These are phyloP conservation scores for Sporisorium exsertum DNA, from an alignment of 1,284 basidiomycete genomes.

Conservation along the genomic window DNA sequence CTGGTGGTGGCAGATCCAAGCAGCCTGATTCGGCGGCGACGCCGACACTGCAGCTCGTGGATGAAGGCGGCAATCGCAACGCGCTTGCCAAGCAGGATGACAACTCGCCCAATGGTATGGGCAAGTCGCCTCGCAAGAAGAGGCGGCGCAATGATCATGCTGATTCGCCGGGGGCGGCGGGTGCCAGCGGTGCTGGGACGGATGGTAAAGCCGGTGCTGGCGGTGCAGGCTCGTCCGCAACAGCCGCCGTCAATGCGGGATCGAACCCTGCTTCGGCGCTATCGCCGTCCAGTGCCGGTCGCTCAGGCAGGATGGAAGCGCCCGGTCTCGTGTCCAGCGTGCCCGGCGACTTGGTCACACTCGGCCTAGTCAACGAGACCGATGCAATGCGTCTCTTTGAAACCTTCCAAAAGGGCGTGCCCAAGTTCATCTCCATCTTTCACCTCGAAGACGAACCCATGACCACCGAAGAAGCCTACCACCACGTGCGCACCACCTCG, in stretches of 20 bases:
- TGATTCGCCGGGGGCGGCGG: conserved; percentile 14
- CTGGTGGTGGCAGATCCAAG: not conserved
- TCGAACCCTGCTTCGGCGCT: conserved; percentile 9
- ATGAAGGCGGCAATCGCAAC: conserved; percentile 31
- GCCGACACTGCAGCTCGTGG: conserved; percentile 26
- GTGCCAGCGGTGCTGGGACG: not conserved
- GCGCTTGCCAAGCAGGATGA: conserved; percentile 13
- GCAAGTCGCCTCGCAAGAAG: conserved; percentile 29
- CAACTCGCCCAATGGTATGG: conserved; percentile 2
- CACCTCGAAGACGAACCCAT: conserved; percentile 92
- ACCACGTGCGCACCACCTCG: conserved; percentile 80
- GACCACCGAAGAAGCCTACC: conserved; percentile 79
- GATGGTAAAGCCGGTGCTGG: conserved; percentile 16
- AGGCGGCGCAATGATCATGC: conserved; percentile 19
- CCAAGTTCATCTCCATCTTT: conserved; percentile 92
- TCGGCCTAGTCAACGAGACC: conserved; percentile 78
- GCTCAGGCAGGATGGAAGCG: conserved; percentile 47
- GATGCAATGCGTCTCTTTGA: conserved; percentile 74
- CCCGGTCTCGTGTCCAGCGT: conserved; percentile 36
- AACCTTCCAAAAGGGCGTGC: conserved; percentile 66
- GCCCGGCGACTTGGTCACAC: conserved; percentile 40
- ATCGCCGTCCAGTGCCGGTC: conserved; percentile 22
- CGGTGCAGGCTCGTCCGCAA: conserved; percentile 1
- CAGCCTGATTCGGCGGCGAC: conserved; percentile 7
- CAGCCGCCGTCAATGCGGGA: not conserved